Base-by-base conservation (phyloP, 352 stramenopile species). In the Globisporangium paddicum region DNA sequence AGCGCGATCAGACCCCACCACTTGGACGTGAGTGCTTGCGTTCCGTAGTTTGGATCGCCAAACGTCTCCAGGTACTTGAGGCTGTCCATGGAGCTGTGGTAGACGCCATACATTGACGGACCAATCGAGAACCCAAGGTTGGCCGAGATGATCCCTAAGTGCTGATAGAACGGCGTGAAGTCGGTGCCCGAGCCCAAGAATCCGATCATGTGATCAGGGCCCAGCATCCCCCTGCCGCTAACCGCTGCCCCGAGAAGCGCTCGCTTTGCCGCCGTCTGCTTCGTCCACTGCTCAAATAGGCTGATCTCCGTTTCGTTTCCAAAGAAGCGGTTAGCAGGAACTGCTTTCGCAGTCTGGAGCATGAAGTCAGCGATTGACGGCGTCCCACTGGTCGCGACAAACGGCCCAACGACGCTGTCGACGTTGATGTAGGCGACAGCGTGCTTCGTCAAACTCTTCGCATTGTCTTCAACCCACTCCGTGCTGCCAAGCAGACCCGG, bases 51-150 rank as follows among this genome's bases (percentile, higher is more conserved):
- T 32, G 83, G 81, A 46, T 95, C 79, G 13, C 26, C 81, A 47
- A 68, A 73, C 45, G n/a, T 75, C 58, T 86, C 82, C 49, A 73
- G 72, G 59, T 85, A 96, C 42, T 35, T 62, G 50, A 94, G 77
- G 35, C 75, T 92, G 59, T 97, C 87, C 75, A 95, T 96, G 23
- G 79, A 74, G 53, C 72, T 90, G 64, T 97, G 89, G 62, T 96
- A 96, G 23, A 78, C 71, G 26, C 86, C 87, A 58, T 93, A 92
- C n/a, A 3, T 32, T 47, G 50, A 40, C 25, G 21, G 58, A 13
- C 40, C 61, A 19, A 80, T 37, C 3, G 32, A 47, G 45, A 87
- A 93, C 13, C 60, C 69, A 38, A 96, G 69, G 56, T 91, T 85
- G 18, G 90, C 71, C 11, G 73, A 87, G 18, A 87, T 71, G 44